Evolutionary conservation across 441 rosid genomes (phyloP).

Genomic region (Erodium chrysanthum): DNA sequence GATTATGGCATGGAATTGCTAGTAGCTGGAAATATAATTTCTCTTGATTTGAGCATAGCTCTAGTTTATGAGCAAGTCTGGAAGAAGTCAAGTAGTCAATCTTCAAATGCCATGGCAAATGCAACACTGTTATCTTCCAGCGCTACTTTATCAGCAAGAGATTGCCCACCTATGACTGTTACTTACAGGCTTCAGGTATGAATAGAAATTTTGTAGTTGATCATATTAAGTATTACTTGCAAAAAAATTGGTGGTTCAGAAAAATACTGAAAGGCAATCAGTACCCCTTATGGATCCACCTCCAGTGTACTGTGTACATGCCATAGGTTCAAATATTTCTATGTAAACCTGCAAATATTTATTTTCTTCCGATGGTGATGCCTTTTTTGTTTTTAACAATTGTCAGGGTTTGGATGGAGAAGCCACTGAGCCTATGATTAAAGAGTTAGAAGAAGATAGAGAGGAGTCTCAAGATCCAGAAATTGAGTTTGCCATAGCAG

Average conservation of each 20-base stretch:
- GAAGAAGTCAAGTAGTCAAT: slow-evolving; percentile 88
- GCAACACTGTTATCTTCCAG: slow-evolving; percentile 60
- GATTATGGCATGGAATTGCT: slow-evolving; percentile 98
- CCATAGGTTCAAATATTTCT: background rate
- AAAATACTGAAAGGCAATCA: background rate
- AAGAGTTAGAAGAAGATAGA: slow-evolving; percentile 99
- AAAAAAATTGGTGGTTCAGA: background rate
- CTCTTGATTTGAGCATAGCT: slow-evolving; percentile 95
- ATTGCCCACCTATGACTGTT: slow-evolving; percentile 92
- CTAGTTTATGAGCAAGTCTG: slow-evolving; percentile 99
- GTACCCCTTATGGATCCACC: background rate
- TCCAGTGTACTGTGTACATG: background rate
- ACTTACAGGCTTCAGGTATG: slow-evolving; percentile 99
- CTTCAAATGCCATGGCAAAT: slow-evolving; percentile 53
- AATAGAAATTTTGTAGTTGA: background rate
- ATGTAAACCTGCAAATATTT: background rate
- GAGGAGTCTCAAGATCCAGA: slow-evolving; percentile 99
- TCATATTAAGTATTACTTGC: background rate
- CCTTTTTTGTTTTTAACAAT: slow-evolving; percentile 13
- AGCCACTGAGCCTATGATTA: slow-evolving; percentile 99
- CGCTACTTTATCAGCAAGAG: slow-evolving; percentile 56
- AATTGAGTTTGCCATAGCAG: slow-evolving; percentile 96
- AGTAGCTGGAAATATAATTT: slow-evolving; percentile 97
- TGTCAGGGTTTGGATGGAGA: slow-evolving; percentile 98
- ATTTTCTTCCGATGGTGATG: background rate